Evolutionary conservation across 2,329 filamentous ascomycete species (phyloP).

Genomic region (Penicillium sp.): DNA sequence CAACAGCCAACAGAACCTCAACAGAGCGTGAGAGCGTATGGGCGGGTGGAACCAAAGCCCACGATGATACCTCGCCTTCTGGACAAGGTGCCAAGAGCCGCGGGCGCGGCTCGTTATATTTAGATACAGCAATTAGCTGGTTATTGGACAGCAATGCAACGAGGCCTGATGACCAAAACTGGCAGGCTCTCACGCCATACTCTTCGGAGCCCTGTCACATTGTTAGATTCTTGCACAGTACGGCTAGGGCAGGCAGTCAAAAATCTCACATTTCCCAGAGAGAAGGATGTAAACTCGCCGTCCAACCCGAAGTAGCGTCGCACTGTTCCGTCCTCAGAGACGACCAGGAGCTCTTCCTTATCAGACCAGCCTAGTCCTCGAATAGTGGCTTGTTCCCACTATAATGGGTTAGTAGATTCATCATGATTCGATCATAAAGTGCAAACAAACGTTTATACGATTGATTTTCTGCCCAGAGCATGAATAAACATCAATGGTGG

Average conservation of each 20-base stretch:
- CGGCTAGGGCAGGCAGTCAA: too few species aligned
- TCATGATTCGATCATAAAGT: not conserved
- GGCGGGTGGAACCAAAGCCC: conserved; percentile 82
- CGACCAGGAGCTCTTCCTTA: conserved; percentile 84
- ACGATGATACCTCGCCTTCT: conserved; percentile 76
- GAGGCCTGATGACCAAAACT: conserved; percentile 89
- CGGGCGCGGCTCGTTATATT: conserved; percentile 86
- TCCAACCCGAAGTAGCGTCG: conserved; percentile 89
- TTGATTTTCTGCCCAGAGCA: conserved; percentile 85
- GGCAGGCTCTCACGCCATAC: conserved; percentile 80
- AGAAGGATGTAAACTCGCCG: conserved; percentile 92
- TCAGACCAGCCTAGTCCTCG: conserved; percentile 94
- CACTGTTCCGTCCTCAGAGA: conserved; percentile 85
- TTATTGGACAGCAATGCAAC: conserved; percentile 90
- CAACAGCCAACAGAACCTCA: conserved; percentile 84
- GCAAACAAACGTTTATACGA: conserved; percentile 59
- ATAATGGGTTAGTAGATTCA: conserved; percentile 9
- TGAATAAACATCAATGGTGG: conserved; percentile 91
- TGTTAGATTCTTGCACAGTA: conserved; percentile 12
- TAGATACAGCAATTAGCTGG: conserved; percentile 77
- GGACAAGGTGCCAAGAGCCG: conserved; percentile 75
- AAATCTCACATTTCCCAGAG: conserved; percentile 66
- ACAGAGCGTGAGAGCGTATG: conserved; percentile 90
- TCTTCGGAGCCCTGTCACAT: conserved; percentile 69
- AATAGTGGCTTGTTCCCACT: conserved; percentile 88